phyloP scores from a whole-genome alignment of 257 asterid species.

The Solanum chilense region DNA sequence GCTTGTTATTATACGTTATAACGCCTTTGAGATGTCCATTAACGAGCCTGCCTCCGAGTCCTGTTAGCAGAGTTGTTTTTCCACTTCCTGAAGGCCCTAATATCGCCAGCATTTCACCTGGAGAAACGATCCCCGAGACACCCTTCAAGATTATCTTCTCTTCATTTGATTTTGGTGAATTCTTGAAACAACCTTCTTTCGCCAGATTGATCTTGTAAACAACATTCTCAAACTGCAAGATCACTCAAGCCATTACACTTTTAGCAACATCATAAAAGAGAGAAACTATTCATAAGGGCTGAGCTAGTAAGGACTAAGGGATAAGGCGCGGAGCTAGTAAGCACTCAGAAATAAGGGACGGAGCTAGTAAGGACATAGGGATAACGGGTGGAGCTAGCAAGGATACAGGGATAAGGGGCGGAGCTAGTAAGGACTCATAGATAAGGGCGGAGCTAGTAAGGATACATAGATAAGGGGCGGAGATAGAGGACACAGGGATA shows the following conservation, averaged over 20 bases:
- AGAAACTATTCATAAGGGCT: neutral
- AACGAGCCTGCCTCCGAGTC: slow-evolving; percentile 54
- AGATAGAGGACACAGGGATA: too few species aligned
- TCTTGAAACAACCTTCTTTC: slow-evolving; percentile 13
- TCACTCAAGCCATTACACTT: neutral
- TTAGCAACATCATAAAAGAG: neutral
- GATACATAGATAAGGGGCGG: neutral
- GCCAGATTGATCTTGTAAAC: slow-evolving; percentile 30
- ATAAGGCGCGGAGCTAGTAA: too few species aligned
- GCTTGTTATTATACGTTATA: slow-evolving; percentile 47
- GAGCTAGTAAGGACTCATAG: neutral
- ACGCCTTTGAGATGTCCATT: slow-evolving; percentile 35
- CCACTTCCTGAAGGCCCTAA: slow-evolving; percentile 96
- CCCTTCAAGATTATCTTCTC: slow-evolving; percentile 62
- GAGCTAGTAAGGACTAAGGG: neutral
- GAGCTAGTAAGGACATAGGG: too few species aligned
- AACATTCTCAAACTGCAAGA: slow-evolving; percentile 61
- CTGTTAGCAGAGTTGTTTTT: slow-evolving; percentile 71
- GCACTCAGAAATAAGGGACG: too few species aligned
- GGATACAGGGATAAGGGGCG: neutral
- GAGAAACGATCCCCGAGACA: slow-evolving; percentile 42
- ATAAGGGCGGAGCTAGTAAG: neutral
- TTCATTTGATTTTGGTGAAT: neutral
- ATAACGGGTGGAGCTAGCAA: too few species aligned
- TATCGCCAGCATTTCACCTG: slow-evolving; percentile 77